phyloP scores from a whole-genome alignment of 2,329 filamentous ascomycete genomes.

The Fusarium circinatum region DNA sequence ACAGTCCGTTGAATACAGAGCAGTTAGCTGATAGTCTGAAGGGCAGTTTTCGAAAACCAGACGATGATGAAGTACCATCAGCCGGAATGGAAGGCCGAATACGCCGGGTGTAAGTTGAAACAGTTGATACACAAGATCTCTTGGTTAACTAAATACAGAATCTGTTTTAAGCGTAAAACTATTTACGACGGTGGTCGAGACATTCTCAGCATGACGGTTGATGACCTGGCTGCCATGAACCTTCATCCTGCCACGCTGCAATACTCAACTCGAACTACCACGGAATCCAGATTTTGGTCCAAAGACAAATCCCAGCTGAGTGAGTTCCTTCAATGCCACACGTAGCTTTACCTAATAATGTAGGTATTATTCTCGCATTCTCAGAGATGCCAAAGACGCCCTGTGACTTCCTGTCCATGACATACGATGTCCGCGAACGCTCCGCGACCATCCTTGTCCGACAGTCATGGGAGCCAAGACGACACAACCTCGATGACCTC shows the following conservation, averaged over 20 bases:
- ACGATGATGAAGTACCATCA: slow-evolving; percentile 32
- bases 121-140: not conserved
- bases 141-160: slow-evolving; percentile 35
- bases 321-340: slow-evolving; percentile 3
- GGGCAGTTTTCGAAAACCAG: slow-evolving; percentile 42
- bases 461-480: slow-evolving; percentile 55
- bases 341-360: not conserved
- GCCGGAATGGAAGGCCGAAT: slow-evolving; percentile 49
- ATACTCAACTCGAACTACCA: slow-evolving; percentile 52
- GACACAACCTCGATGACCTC: slow-evolving; percentile 55
- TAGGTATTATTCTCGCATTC: slow-evolving; percentile 57
- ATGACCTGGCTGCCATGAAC: slow-evolving; percentile 50
- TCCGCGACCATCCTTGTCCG: slow-evolving; percentile 55
- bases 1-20: too few species aligned
- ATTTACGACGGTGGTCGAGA: slow-evolving; percentile 47
- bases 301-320: slow-evolving; percentile 51
- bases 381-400: slow-evolving; percentile 56
- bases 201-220: slow-evolving; percentile 50
- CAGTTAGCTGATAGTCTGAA: slow-evolving; percentile 7
- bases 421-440: slow-evolving; percentile 53
- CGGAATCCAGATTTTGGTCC: slow-evolving; percentile 55
- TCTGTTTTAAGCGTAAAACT: slow-evolving; percentile 51
- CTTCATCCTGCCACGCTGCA: slow-evolving; percentile 54
- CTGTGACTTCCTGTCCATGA: slow-evolving; percentile 60
- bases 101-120: slow-evolving; percentile 47